phyloP scores from a whole-genome alignment of 257 asterid genomes.

The Cruciata laevipes region DNA sequence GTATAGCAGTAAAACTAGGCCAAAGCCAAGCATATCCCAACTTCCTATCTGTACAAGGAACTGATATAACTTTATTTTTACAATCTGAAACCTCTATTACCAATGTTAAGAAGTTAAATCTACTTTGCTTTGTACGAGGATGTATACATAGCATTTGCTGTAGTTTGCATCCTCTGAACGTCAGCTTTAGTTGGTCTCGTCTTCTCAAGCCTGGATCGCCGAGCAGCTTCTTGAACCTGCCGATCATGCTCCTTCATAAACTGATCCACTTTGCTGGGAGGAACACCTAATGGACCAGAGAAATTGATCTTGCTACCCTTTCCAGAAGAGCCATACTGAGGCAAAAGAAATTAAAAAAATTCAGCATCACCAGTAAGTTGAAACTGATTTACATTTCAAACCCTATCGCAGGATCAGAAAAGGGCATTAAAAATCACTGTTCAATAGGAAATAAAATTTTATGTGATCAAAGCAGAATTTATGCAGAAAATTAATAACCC shows the following conservation, averaged over 20 bases:
- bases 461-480: background rate
- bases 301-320: slow-evolving; percentile 50
- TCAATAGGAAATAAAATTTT: background rate
- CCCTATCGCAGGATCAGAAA: background rate
- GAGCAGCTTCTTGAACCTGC: slow-evolving; percentile 72
- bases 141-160: slow-evolving; percentile 20
- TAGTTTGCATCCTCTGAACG: slow-evolving; percentile 27
- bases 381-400: background rate
- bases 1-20: background rate
- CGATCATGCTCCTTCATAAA: slow-evolving; percentile 86
- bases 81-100: background rate
- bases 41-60: slow-evolving; percentile 13
- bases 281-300: slow-evolving; percentile 67
- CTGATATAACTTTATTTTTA: slow-evolving; percentile 9
- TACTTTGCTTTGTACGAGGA: slow-evolving; percentile 18
- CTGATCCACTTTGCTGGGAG: slow-evolving; percentile 65
- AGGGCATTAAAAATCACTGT: background rate
- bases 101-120: slow-evolving; percentile 3
- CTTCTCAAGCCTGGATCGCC: slow-evolving; percentile 59
- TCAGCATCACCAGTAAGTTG: slow-evolving; percentile 3
- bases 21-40: background rate
- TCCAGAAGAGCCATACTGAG: slow-evolving; percentile 27
- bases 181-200: slow-evolving; percentile 34
- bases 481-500: background rate
- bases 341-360: background rate